Evolutionary conservation across 2,329 filamentous ascomycete species (phyloP), one percentile per base, ranked within the genome.

Genomic region (Colletotrichum truncatum): DNA sequence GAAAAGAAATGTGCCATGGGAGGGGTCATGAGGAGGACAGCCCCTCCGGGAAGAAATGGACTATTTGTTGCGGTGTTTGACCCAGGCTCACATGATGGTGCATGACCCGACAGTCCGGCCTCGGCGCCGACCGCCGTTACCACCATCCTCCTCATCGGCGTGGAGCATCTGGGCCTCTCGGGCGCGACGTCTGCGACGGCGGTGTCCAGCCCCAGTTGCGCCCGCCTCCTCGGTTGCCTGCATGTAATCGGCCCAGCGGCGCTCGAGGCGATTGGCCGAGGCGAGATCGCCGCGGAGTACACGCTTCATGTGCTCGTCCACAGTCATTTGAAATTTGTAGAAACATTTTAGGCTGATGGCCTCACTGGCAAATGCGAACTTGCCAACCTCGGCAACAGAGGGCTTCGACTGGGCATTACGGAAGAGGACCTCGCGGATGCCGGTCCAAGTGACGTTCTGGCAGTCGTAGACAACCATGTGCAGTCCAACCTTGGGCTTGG

Each of bases 241-340:
- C 94, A 98, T 98, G 76, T 93, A 97, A 58, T 97, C 92, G 0
- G 91, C 91, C 95, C 95, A 98, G 76, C 95, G 97, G 68, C 90
- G 86, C 81, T 97, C 94, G 18, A 98, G 83, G n/a, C 93, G 84
- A 36, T 84, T 85, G 1, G 96, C 96, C 1, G 92, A 85, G 0
- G 84, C 82, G 64, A 93, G 86, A 67, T 97, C 92, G 6, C 93
- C 93, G 4, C 87, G 84, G 54, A 97, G 77, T 1, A 98, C 93
- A 4, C 94, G 88, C 80, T 94, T 95, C 56, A 90, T 94, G 77
- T 98, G 95, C 76, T 98, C 94, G 70, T 98, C 92, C 4, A 98
- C 94, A 0, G 94, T 98, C 80, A 93, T 93, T 79, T 98, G 95
- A 88, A 93, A 98, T 41, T 92, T 93, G 76, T 97, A 97, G 81